phyloP scores from a whole-genome alignment of 2,329 filamentous ascomycete genomes.

The Colletotrichum lini region DNA sequence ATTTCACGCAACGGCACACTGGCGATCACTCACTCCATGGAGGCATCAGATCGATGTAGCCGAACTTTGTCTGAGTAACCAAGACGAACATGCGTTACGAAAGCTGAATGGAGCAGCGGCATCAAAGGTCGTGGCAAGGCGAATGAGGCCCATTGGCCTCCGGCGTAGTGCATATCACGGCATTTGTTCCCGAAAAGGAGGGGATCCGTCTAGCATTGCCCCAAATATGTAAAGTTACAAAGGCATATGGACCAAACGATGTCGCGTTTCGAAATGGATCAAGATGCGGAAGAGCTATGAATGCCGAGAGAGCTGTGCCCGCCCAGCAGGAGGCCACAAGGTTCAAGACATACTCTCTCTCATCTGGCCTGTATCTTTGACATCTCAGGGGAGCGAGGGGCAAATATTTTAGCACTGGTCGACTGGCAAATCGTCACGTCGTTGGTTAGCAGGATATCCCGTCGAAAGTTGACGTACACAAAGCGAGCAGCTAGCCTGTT shows the following conservation, averaged over 20 bases:
- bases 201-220: neutral
- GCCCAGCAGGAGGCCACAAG: neutral
- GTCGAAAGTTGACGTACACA: neutral
- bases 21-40: neutral
- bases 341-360: neutral
- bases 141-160: neutral
- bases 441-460: neutral
- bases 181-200: neutral
- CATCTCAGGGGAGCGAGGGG: neutral
- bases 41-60: neutral
- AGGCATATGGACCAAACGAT: slow-evolving; percentile 19
- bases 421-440: neutral
- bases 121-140: neutral
- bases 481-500: neutral
- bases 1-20: neutral
- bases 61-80: neutral
- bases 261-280: slow-evolving; percentile 14
- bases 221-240: neutral
- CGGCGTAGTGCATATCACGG: neutral
- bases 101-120: neutral
- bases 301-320: slow-evolving; percentile 2
- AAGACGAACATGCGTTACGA: neutral
- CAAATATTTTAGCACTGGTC: neutral
- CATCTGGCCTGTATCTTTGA: neutral
- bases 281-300: neutral